phyloP scores from a whole-genome alignment of 345 rosid genomes.

The Ceriops decandra region DNA sequence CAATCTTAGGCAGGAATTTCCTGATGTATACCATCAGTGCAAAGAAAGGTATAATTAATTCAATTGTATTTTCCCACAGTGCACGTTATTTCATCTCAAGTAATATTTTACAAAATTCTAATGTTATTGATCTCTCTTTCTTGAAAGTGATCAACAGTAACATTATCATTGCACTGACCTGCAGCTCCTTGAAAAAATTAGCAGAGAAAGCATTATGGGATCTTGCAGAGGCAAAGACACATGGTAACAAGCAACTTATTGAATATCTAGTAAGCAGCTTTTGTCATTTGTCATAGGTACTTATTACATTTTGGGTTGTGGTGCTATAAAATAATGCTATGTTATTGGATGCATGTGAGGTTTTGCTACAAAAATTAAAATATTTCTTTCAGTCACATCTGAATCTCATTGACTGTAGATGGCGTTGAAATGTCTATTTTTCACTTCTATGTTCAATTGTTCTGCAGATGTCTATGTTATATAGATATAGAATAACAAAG shows the following conservation, averaged over 20 bases:
- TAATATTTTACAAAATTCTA: background rate
- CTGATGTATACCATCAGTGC: slow-evolving; percentile 61
- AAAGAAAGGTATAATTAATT: slow-evolving; percentile 59
- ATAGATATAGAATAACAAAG: no score
- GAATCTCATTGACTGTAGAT: background rate
- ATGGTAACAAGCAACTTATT: slow-evolving; percentile 62
- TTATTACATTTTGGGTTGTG: background rate
- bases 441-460: background rate
- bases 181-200: slow-evolving; percentile 66
- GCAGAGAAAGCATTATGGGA: slow-evolving; percentile 96
- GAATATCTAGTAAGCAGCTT: slow-evolving; percentile 61
- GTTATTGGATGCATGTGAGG: background rate
- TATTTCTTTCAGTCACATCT: background rate
- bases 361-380: background rate
- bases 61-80: slow-evolving; percentile 9
- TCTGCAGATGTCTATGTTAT: no score
- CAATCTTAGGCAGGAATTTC: slow-evolving; percentile 67
- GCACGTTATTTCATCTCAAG: background rate
- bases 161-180: slow-evolving; percentile 14
- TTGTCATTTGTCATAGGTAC: background rate
- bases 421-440: background rate
- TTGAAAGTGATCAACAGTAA: background rate
- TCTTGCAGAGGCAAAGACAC: slow-evolving; percentile 75
- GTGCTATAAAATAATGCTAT: background rate
- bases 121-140: slow-evolving; percentile 1